Evolutionary conservation across 805 yeast species (phyloP).

Genomic region (Peterozyma xylosa): DNA sequence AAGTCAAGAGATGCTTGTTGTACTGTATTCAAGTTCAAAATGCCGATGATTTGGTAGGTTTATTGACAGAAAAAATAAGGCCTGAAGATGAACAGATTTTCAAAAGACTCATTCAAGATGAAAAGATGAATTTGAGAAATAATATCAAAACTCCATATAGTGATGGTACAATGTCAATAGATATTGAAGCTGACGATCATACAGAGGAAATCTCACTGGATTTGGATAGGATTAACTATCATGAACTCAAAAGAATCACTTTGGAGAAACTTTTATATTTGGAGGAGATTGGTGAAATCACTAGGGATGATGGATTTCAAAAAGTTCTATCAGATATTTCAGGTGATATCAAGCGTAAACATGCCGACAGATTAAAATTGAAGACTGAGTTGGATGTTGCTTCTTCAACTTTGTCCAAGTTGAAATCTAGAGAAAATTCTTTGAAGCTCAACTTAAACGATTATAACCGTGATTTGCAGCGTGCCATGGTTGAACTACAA

Average conservation of each 20-base stretch:
- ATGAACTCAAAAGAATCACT: constrained; percentile 70
- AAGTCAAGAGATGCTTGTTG: constrained; percentile 75
- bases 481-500: constrained; percentile 33
- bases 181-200: background rate
- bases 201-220: constrained; percentile 25
- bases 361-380: constrained; percentile 32
- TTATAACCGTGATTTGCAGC: constrained; percentile 39
- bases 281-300: constrained; percentile 57
- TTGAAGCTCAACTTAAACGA: constrained; percentile 36
- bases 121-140: constrained; percentile 24
- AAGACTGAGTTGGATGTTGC: constrained; percentile 34
- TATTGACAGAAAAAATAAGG: constrained; percentile 58
- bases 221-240: constrained; percentile 44
- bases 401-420: constrained; percentile 31
- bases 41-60: constrained; percentile 57
- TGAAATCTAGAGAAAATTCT: constrained; percentile 36
- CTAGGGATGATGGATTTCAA: constrained; percentile 69
- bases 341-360: constrained; percentile 53
- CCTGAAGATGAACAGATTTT: constrained; percentile 65
- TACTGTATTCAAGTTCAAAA: constrained; percentile 81
- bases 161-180: constrained; percentile 2
- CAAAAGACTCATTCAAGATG: constrained; percentile 43
- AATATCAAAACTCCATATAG: constrained; percentile 15
- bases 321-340: constrained; percentile 78
- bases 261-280: constrained; percentile 70